Evolutionary conservation across 148 eudicot species (phyloP), one percentile per base, ranked within the genome.

Genomic region (Chenopodium quinoa): DNA sequence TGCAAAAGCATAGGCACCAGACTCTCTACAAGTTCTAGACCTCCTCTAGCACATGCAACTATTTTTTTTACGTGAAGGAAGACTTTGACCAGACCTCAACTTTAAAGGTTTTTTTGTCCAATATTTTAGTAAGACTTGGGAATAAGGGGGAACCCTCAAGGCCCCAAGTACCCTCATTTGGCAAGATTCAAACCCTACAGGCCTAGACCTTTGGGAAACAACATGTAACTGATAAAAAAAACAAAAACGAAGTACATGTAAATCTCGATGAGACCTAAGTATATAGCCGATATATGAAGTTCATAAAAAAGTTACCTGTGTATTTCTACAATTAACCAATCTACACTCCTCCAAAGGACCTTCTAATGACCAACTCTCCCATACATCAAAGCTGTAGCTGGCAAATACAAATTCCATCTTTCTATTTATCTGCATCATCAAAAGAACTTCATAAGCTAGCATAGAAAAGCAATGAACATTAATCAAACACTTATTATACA

Each of bases 391-490:
- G 85, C 95, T 96, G 88, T 96, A 97, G 85, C 99, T 94, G 23
- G 99, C 99, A 87, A 96, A 96, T 82, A 96, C 99, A 82, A 94
- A 94, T 83, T 96, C 99, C 93, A 86, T 92, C 91, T 86, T 94
- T 71, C 98, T 91, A 84, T 94, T 96, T 86, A 96, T 91, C 99
- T 96, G 94, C 87, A 90, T 81, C 54, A 47, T 73, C 22, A 80
- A 87, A 75, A 66, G 32, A 80, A 71, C 32, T 47, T 44, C 11
- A 23, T 40, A 34, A 40, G 29, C 68, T 82, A 66, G 60, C 32
- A 63, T 3, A 60, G 4, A 75, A 62, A 9, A 78, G 80, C 23
- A 65, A 67, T 46, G 19, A 23, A 46, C 20, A 37, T 66, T 9
- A 22, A 4, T 9, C 50, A 76, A 25, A 76, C 50, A 31, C 65